A percentile compares a stretch with the other conserved stretches of the same genome.
Conservation (phyloP, 2,329 filamentous ascomycete genomes). For the Fusarium transvaalense region DNA sequence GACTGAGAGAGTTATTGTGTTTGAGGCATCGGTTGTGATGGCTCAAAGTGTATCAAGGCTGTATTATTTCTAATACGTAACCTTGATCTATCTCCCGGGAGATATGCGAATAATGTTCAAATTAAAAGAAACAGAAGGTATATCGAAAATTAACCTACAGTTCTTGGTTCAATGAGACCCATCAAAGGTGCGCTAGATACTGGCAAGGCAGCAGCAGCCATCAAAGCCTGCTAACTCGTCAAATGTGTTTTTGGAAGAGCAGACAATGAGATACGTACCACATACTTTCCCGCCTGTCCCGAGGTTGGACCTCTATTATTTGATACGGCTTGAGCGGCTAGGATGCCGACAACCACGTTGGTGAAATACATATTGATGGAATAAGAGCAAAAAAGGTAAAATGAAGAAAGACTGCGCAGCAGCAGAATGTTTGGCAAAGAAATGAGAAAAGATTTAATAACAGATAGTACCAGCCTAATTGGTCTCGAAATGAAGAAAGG, state of each 20-base stretch:
- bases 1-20: no score
- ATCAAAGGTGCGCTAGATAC: slow-evolving; percentile 12
- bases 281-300: slow-evolving; percentile 9
- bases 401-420: slow-evolving; percentile 14
- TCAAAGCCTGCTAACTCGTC: neutral
- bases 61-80: no score
- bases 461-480: no score
- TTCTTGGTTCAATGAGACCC: slow-evolving; percentile 18
- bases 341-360: slow-evolving; percentile 25
- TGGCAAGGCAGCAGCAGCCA: slow-evolving; percentile 27
- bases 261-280: neutral
- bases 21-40: no score
- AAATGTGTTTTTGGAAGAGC: neutral
- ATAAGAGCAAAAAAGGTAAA: neutral
- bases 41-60: no score
- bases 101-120: no score
- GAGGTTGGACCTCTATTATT: neutral
- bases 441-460: neutral
- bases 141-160: slow-evolving; percentile 4
- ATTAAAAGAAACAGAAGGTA: no score
- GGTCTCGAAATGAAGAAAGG: neutral
- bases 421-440: neutral
- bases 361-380: slow-evolving; percentile 19
- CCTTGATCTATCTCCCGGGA: no score
- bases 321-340: slow-evolving; percentile 26